A percentile compares a stretch with the other conserved stretches of the same genome.
These are phyloP conservation scores for Prunus padus DNA, from an alignment of 306 rosid genomes.

Conservation along the genomic window DNA sequence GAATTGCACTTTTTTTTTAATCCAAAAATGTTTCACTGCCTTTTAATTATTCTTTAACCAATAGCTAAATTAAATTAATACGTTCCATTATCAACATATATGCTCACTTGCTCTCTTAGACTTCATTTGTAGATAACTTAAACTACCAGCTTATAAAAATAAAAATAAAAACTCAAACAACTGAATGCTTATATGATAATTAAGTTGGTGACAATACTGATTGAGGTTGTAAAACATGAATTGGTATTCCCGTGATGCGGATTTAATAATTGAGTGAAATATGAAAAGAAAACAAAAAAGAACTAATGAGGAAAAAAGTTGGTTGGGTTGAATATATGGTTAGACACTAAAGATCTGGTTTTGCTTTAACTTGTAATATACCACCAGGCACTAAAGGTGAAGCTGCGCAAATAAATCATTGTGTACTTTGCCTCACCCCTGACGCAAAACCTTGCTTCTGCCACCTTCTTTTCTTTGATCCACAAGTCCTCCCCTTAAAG, in stretches of 20 bases:
- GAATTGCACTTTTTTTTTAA: too few species aligned
- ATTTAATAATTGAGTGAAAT: neutral
- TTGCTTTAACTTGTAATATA: neutral
- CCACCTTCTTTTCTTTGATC: conserved; percentile 1
- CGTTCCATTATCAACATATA: neutral
- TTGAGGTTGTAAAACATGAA: neutral
- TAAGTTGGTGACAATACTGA: too few species aligned
- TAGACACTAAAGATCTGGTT: neutral
- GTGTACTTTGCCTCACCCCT: neutral
- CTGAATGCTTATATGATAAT: too few species aligned
- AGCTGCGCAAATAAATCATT: neutral
- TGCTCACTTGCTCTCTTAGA: too few species aligned
- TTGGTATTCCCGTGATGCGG: too few species aligned
- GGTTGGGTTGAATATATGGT: neutral
- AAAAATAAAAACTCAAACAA: too few species aligned
- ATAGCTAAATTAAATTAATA: neutral
- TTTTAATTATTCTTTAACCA: neutral
- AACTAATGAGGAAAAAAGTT: neutral
- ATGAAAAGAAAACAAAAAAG: neutral
- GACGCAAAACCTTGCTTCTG: conserved; percentile 20
- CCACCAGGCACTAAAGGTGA: neutral
- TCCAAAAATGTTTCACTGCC: neutral
- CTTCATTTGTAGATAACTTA: too few species aligned
- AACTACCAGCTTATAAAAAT: too few species aligned
- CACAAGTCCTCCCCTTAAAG: conserved; percentile 8